These are phyloP conservation scores for Scolecobasidium constrictum DNA, from an alignment of 2,329 filamentous ascomycete genomes.

Conservation along the genomic window DNA sequence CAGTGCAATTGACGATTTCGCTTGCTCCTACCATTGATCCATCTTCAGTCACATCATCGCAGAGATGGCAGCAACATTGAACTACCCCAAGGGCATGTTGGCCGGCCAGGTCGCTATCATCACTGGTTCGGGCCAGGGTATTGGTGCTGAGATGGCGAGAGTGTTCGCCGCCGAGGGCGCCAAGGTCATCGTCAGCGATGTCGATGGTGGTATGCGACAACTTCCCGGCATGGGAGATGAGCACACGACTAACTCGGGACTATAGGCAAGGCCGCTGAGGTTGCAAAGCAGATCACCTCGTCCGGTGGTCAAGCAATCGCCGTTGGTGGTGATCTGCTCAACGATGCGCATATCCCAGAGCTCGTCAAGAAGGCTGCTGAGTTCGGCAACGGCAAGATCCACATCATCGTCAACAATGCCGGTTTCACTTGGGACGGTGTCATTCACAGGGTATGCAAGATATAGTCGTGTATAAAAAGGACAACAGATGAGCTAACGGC, in stretches of 20 bases:
- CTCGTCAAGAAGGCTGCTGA: slow-evolving; percentile 67
- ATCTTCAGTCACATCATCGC: no score
- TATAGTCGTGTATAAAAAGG: not conserved
- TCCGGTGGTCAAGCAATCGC: slow-evolving; percentile 58
- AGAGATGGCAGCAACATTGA: no score
- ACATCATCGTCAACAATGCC: slow-evolving; percentile 86
- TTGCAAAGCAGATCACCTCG: slow-evolving; percentile 59
- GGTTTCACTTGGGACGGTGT: slow-evolving; percentile 91
- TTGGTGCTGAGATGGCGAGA: slow-evolving; percentile 72
- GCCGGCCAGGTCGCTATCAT: slow-evolving; percentile 76
- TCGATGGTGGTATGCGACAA: slow-evolving; percentile 52
- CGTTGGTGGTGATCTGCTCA: slow-evolving; percentile 66
- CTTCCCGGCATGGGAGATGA: not conserved
- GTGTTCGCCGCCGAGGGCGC: slow-evolving; percentile 83
- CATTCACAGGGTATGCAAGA: slow-evolving; percentile 59
- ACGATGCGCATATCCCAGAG: slow-evolving; percentile 56
- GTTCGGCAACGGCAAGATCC: slow-evolving; percentile 78
- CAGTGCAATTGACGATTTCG: no score
- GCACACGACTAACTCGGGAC: slow-evolving; percentile 11
- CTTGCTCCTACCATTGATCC: no score
- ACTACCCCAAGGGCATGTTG: slow-evolving; percentile 70
- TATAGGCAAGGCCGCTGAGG: slow-evolving; percentile 55
- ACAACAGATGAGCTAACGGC: not conserved
- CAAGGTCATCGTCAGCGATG: slow-evolving; percentile 73
- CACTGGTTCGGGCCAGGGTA: slow-evolving; percentile 77